Percentiles rank a stretch among this genome's conserved stretches.
Conservation (phyloP, 2,329 filamentous ascomycete species). For the Aplosporella prunicola region DNA sequence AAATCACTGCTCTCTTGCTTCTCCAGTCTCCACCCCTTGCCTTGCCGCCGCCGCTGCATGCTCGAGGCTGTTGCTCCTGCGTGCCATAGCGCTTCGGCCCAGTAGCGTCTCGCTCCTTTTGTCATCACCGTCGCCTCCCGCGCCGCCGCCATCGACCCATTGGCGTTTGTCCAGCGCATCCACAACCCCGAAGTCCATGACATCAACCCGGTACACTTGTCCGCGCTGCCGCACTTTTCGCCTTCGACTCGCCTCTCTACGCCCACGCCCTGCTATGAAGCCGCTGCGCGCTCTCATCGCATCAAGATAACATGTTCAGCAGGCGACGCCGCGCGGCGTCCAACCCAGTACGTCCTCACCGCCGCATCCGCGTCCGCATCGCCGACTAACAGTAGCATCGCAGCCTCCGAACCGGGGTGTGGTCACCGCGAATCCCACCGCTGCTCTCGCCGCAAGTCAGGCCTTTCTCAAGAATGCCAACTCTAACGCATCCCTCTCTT, state of each 20-base stretch:
- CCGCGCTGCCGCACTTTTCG: slow-evolving; percentile 8
- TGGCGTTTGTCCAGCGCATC: slow-evolving; percentile 7
- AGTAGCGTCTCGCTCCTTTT: slow-evolving; percentile 8
- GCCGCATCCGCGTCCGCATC: slow-evolving; percentile 16
- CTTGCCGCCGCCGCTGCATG: slow-evolving; percentile 5
- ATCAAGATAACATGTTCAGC: slow-evolving; percentile 24
- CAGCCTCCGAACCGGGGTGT: slow-evolving; percentile 19
- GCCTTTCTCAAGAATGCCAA: slow-evolving; percentile 64
- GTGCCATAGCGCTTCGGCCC: too few relatives aligned
- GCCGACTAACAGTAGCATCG: slow-evolving; percentile 15
- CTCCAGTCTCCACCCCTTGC: too few relatives aligned
- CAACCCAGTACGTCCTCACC: slow-evolving; percentile 24
- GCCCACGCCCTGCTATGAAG: slow-evolving; percentile 7
- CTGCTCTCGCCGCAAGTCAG: slow-evolving; percentile 69
- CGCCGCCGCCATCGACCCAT: neutral
- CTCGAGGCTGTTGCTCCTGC: slow-evolving; percentile 3
- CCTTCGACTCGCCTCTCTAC: slow-evolving; percentile 2
- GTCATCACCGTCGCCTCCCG: too few relatives aligned
- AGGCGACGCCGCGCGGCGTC: slow-evolving; percentile 22
- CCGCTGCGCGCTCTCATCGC: slow-evolving; percentile 1
- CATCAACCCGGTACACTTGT: slow-evolving; percentile 10
- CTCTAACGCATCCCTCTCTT: slow-evolving; percentile 60
- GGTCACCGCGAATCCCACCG: slow-evolving; percentile 53
- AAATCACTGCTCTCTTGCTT: too few relatives aligned
- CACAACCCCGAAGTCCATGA: slow-evolving; percentile 10